Evolutionary conservation across 2,329 filamentous ascomycete genomes (phyloP).

Genomic region (Biscogniauxia sp.): DNA sequence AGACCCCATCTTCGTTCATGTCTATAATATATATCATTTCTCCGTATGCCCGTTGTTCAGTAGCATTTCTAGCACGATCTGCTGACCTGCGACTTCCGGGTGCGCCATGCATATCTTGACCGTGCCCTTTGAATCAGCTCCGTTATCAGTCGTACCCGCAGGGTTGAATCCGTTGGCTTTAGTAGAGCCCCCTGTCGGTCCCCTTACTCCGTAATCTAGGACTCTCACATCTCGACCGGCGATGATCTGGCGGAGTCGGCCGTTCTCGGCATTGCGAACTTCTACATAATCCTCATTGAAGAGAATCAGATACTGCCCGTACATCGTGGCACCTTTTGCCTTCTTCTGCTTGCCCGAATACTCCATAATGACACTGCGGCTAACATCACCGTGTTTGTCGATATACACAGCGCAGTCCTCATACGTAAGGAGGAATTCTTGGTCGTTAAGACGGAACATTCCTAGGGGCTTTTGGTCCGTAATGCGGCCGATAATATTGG

Average conservation of each 20-base stretch:
- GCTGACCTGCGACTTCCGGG: conserved; percentile 77
- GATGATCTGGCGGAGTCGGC: conserved; percentile 89
- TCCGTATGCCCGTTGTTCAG: conserved; percentile 80
- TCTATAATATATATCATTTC: conserved; percentile 31
- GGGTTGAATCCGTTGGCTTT: conserved; percentile 26
- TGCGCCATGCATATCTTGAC: conserved; percentile 96
- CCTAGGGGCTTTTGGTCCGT: conserved; percentile 81
- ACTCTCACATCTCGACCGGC: conserved; percentile 86
- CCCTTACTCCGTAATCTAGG: conserved; percentile 77
- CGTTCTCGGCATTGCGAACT: conserved; percentile 94
- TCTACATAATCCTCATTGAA: conserved; percentile 98
- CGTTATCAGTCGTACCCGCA: conserved; percentile 35
- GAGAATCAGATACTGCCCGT: conserved; percentile 85
- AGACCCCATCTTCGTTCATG: background rate
- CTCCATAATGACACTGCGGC: conserved; percentile 92
- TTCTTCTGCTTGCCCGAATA: conserved; percentile 85
- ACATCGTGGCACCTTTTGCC: conserved; percentile 82
- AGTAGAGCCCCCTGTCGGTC: conserved; percentile 52
- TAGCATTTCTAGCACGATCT: conserved; percentile 88
- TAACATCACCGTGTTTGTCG: conserved; percentile 96
- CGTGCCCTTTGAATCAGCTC: conserved; percentile 61
- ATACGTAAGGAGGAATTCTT: conserved; percentile 90
- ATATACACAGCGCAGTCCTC: conserved; percentile 97
- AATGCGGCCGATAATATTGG: conserved; percentile 81
- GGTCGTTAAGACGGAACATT: conserved; percentile 93